Conservation (phyloP, 1,139 yeast genomes). For the Debaryomyces sp. region DNA sequence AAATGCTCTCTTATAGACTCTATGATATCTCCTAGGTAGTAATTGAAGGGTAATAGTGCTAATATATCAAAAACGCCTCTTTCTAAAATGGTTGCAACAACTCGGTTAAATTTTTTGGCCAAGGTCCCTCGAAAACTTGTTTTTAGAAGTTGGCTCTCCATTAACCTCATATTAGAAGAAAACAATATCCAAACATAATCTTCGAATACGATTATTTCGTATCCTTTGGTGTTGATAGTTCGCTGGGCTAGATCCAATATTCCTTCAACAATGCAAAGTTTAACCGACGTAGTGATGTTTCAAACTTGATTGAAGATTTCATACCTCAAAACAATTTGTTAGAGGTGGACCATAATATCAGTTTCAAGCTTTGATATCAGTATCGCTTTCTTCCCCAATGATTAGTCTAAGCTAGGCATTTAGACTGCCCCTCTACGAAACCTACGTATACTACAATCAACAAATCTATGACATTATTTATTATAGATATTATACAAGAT, state of each 20-base stretch:
- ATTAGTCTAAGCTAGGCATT: not conserved
- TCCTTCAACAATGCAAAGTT: not conserved
- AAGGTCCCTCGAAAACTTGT: not conserved
- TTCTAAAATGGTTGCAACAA: conserved; percentile 5
- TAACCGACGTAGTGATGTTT: not conserved
- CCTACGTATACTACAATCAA: not conserved
- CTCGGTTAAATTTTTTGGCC: not conserved
- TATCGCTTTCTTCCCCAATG: not conserved
- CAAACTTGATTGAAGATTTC: not conserved
- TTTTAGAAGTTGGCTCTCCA: not conserved
- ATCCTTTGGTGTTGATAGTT: not conserved
- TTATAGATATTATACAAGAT: conserved; percentile 4
- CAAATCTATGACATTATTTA: conserved; percentile 4
- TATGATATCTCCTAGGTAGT: not conserved
- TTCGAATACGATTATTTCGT: not conserved
- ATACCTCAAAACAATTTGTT: not conserved
- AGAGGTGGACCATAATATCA: not conserved
- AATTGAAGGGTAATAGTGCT: not conserved
- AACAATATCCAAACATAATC: not conserved
- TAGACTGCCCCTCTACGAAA: not conserved
- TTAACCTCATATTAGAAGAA: not conserved
- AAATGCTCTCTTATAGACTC: not conserved
- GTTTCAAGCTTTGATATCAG: not conserved
- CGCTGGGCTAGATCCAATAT: not conserved
- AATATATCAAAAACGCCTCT: not conserved